Percentiles rank a stretch among this genome's conserved stretches.
These are phyloP conservation scores for Mycosphaerelloides madeirae DNA, from an alignment of 2,329 filamentous ascomycete species.

Conservation along the genomic window DNA sequence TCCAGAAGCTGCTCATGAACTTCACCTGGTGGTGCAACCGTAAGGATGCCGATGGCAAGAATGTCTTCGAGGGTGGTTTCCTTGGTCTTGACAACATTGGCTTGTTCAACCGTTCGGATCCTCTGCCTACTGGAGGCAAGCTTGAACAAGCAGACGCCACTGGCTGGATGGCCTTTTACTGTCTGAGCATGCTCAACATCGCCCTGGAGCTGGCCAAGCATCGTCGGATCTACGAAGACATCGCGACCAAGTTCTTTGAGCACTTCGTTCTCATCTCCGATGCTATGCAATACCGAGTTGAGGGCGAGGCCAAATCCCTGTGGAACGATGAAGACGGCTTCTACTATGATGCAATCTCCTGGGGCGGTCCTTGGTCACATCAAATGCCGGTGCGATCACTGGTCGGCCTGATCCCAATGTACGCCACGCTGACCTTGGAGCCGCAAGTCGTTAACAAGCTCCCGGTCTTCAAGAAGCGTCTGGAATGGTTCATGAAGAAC, in stretches of 20 bases:
- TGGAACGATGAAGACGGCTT: constrained; percentile 98
- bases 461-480: constrained; percentile 84
- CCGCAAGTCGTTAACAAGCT: constrained; percentile 89
- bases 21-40: constrained; percentile 99
- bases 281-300: constrained; percentile 73
- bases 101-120: constrained; percentile 93
- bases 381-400: constrained; percentile 88
- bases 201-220: constrained; percentile 92
- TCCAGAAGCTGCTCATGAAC: constrained; percentile 91
- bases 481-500: constrained; percentile 93
- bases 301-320: constrained; percentile 71
- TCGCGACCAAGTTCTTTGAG: constrained; percentile 97
- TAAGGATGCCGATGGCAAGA: constrained; percentile 91
- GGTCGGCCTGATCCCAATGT: constrained; percentile 88
- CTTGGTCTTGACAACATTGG: constrained; percentile 95
- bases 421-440: constrained; percentile 85
- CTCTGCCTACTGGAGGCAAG: constrained; percentile 84
- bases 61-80: constrained; percentile 95
- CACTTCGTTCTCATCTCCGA: constrained; percentile 98
- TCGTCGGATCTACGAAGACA: constrained; percentile 88
- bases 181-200: constrained; percentile 94
- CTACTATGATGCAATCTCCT: constrained; percentile 97
- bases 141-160: constrained; percentile 96
- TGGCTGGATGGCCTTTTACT: constrained; percentile 99
- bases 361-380: constrained; percentile 88